phyloP scores from a whole-genome alignment of 2,329 filamentous ascomycete genomes.

The Clarireedia paspali region DNA sequence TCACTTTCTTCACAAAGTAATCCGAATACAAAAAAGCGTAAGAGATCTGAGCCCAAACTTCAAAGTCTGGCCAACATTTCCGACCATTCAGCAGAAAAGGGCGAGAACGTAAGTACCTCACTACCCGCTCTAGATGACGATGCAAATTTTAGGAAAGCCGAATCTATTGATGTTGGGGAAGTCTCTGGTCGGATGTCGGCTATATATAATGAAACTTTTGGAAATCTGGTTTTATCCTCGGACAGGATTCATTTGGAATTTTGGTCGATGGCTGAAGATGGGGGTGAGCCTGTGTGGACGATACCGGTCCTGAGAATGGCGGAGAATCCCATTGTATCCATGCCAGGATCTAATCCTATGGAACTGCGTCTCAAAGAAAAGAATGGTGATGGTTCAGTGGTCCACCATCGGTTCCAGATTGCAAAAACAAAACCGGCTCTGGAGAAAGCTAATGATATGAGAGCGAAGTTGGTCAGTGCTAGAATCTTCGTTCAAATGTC shows the following conservation, averaged over 20 bases:
- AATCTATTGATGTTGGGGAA: slow-evolving; percentile 12
- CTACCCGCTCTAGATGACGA: neutral
- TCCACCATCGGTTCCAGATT: slow-evolving; percentile 22
- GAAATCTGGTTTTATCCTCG: slow-evolving; percentile 23
- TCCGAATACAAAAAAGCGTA: neutral
- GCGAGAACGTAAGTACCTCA: neutral
- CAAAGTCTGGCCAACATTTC: neutral
- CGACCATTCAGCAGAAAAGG: no score
- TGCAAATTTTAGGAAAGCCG: slow-evolving; percentile 9
- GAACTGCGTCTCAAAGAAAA: slow-evolving; percentile 21
- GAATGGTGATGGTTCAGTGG: slow-evolving; percentile 7
- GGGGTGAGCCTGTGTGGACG: slow-evolving; percentile 11
- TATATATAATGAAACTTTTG: slow-evolving; percentile 16
- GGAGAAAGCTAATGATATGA: slow-evolving; percentile 21
- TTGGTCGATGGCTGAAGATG: slow-evolving; percentile 10
- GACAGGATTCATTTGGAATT: slow-evolving; percentile 21
- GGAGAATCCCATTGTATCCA: slow-evolving; percentile 22
- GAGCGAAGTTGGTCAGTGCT: slow-evolving; percentile 24
- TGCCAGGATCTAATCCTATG: slow-evolving; percentile 26
- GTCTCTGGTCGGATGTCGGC: slow-evolving; percentile 16
- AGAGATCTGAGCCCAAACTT: neutral
- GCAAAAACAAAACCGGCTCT: slow-evolving; percentile 8
- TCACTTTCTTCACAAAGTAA: neutral
- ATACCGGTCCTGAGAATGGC: slow-evolving; percentile 17
- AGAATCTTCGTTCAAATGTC: slow-evolving; percentile 14